phyloP scores from a whole-genome alignment of 257 asterid genomes.

The Vinca minor region DNA sequence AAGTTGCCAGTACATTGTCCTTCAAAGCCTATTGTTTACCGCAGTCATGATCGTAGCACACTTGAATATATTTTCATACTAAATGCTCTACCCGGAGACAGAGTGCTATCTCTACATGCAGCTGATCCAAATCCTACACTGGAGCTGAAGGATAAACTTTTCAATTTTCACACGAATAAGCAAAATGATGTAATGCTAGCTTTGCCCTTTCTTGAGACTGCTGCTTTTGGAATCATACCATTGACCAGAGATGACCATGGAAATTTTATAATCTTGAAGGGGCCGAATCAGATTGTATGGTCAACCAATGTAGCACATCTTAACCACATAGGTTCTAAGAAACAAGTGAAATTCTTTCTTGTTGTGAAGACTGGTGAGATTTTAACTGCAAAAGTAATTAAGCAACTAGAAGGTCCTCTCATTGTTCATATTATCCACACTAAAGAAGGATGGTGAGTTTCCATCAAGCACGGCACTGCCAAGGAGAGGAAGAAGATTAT shows the following conservation, averaged over 20 bases:
- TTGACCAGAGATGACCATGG: constrained; percentile 27
- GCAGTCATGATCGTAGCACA: constrained; percentile 49
- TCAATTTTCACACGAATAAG: constrained; percentile 24
- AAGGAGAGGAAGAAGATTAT: no score
- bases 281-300: no score
- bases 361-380: no score
- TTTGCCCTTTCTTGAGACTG: constrained; percentile 28
- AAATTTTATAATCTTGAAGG: no score
- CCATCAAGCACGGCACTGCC: no score
- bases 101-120: constrained; percentile 41
- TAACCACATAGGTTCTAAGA: no score
- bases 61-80: constrained; percentile 38
- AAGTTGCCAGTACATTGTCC: constrained; percentile 39
- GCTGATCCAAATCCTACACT: constrained; percentile 21
- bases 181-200: constrained; percentile 34
- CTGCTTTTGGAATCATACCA: constrained; percentile 23
- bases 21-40: constrained; percentile 46
- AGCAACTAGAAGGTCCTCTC: no score
- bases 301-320: no score
- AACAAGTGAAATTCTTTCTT: no score
- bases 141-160: constrained; percentile 20
- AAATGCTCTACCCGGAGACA: constrained; percentile 45
- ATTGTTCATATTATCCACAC: no score
- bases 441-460: no score
- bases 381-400: no score